phyloP scores from a whole-genome alignment of 768 basidiomycete species.

The Serendipita sp. region DNA sequence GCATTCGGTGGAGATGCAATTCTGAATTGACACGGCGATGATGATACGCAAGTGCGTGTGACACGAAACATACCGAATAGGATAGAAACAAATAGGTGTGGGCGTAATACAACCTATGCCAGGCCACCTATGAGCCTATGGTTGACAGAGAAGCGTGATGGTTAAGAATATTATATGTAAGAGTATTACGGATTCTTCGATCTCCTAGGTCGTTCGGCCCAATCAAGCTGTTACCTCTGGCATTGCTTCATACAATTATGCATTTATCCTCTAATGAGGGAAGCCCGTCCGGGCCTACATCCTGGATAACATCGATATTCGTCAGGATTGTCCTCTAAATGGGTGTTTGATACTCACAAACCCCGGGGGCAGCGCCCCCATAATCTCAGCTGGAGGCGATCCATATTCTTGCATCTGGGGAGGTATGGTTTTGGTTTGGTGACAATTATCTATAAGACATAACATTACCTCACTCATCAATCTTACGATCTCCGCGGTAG shows the following conservation, averaged over 20 bases:
- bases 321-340: not conserved
- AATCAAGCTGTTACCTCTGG: too few species aligned
- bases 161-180: too few species aligned
- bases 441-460: not conserved
- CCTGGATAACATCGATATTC: conserved; percentile 11
- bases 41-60: too few species aligned
- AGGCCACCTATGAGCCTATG: too few species aligned
- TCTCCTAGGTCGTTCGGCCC: too few species aligned
- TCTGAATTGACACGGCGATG: too few species aligned
- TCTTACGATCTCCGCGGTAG: conserved; percentile 34
- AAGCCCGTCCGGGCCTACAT: conserved; percentile 36
- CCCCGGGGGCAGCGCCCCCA: conserved; percentile 72
- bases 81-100: too few species aligned
- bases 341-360: conserved; percentile 14
- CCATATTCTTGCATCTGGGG: conserved; percentile 61
- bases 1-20: too few species aligned
- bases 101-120: too few species aligned
- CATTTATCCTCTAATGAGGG: conserved; percentile 30
- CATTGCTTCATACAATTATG: conserved; percentile 15
- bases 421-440: not conserved
- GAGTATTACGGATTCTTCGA: too few species aligned
- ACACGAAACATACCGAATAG: too few species aligned
- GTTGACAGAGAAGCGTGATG: too few species aligned
- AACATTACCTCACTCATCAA: conserved; percentile 57
- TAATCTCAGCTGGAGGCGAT: conserved; percentile 62